These are phyloP conservation scores for Cynara cardunculus DNA, from an alignment of 129 eudicot species.

Conservation along the genomic window DNA sequence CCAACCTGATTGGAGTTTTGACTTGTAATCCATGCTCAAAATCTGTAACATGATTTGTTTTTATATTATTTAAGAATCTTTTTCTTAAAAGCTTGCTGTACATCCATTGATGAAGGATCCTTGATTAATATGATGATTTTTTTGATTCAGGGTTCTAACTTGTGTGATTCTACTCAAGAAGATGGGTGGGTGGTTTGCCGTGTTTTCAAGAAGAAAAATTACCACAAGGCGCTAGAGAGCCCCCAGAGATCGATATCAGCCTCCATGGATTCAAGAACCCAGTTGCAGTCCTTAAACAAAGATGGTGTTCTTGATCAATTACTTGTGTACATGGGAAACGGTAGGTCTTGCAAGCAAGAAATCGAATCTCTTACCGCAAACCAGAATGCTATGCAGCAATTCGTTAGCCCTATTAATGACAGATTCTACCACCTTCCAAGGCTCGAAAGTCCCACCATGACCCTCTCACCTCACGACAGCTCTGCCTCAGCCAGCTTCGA, in stretches of 20 bases:
- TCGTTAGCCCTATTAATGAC: constrained; percentile 13
- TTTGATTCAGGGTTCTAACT: constrained; percentile 22
- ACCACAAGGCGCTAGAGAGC: constrained; percentile 37
- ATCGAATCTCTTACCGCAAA: constrained; percentile 18
- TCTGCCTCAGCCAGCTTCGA: constrained; percentile 18
- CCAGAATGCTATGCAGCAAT: constrained; percentile 24
- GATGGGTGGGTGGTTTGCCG: constrained; percentile 46
- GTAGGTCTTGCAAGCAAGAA: constrained; percentile 39
- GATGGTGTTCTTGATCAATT: constrained; percentile 59
- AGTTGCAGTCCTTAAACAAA: constrained; percentile 17
- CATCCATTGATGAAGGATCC: neutral
- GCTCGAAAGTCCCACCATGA: constrained; percentile 50
- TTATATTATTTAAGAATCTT: neutral
- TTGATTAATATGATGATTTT: neutral
- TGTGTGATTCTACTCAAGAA: constrained; percentile 36
- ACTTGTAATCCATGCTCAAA: neutral
- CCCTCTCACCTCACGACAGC: constrained; percentile 16
- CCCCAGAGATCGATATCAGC: constrained; percentile 38
- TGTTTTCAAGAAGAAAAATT: constrained; percentile 37
- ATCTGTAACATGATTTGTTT: neutral
- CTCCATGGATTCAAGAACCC: constrained; percentile 30
- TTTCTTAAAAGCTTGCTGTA: neutral
- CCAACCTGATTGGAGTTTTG: neutral
- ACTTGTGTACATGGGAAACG: constrained; percentile 51
- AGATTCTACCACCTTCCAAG: constrained; percentile 54